A percentile compares a stretch with the other conserved stretches of the same genome.
These are phyloP conservation scores for Cicer yamashitae DNA, from an alignment of 306 rosid genomes.

Conservation along the genomic window DNA sequence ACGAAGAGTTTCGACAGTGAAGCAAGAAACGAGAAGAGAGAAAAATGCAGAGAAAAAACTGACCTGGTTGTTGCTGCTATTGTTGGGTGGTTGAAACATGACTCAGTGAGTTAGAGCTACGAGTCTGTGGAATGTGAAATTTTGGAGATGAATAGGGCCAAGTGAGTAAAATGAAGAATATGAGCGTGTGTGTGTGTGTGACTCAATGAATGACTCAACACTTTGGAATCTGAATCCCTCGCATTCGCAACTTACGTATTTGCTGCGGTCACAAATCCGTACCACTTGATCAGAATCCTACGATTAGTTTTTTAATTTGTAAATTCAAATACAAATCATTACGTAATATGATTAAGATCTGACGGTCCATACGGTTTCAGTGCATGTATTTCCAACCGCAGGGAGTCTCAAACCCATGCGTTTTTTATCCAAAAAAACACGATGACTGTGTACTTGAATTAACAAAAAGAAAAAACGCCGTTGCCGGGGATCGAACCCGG, in stretches of 20 bases:
- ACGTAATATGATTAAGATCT: background rate
- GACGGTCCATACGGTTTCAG: background rate
- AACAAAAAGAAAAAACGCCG: background rate
- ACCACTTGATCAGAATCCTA: background rate
- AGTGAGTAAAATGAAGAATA: background rate
- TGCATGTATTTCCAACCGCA: too few species aligned
- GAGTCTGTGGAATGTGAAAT: constrained; percentile 21
- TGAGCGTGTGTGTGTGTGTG: background rate
- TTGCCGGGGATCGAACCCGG: constrained; percentile 11
- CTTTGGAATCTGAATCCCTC: background rate
- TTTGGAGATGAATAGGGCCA: background rate
- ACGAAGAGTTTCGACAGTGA: background rate
- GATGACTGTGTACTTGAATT: too few species aligned
- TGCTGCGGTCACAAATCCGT: background rate
- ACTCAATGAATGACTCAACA: background rate
- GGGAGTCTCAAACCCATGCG: too few species aligned
- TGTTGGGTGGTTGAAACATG: constrained; percentile 57
- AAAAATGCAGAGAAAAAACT: background rate
- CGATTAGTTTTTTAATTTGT: background rate
- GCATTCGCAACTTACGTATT: background rate
- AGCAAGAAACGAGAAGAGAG: constrained; percentile 31
- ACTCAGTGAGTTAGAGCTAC: constrained; percentile 5
- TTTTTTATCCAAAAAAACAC: too few species aligned
- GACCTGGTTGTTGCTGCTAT: constrained; percentile 55
- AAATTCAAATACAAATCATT: too few species aligned